Evolutionary conservation across 2,329 filamentous ascomycete genomes (phyloP), one percentile per base, ranked within the genome.

Genomic region (Blastomyces emzantsi): DNA sequence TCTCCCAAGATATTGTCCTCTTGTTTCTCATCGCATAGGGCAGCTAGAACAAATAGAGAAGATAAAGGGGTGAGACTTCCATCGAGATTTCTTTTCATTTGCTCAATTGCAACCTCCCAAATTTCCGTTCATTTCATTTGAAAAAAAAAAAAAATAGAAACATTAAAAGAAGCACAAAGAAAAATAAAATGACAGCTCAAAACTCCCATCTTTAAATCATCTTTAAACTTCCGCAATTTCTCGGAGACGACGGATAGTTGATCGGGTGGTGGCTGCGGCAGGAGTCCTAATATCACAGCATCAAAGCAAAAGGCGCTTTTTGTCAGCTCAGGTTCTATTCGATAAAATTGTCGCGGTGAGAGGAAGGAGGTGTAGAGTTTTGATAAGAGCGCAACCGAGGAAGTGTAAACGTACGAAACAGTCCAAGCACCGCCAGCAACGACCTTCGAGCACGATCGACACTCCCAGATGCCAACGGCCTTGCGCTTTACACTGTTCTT

Each of bases 401-500:
- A 67, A 66, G 65, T 45, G 43, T 45, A 66, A 69, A 94, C 92
- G 83, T 91, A 97, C 93, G 94, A 89, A 79, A 97, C 89, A 75
- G 87, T 89, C 86, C 95, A 97, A 76, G 93, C 94, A 82, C 93
- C 90, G 80, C 90, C 90, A 74, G 90, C 93, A 73, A 93, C 85
- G 76, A 87, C 90, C 89, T 97, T 97, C 80, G 90, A 87, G 89
- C 94, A 97, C 67, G 88, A 85, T 81, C 87, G 89, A 90, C 94
- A 99, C 81, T 93, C 86, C 93, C 93, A 97, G 86, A 96, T 97
- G 75, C 92, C 92, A 74, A 93, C 90, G 69, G 90, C 87, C 78
- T 91, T 85, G 77, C 93, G 88, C 85, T 92, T 92, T 78, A 96
- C 92, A 74, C 88, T 90, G 79, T 87, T 88, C 89, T 97, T 97